These are phyloP conservation scores for Neckera pumila DNA, from an alignment of 225 moss, liverwort and hornwort species.

Conservation along the genomic window DNA sequence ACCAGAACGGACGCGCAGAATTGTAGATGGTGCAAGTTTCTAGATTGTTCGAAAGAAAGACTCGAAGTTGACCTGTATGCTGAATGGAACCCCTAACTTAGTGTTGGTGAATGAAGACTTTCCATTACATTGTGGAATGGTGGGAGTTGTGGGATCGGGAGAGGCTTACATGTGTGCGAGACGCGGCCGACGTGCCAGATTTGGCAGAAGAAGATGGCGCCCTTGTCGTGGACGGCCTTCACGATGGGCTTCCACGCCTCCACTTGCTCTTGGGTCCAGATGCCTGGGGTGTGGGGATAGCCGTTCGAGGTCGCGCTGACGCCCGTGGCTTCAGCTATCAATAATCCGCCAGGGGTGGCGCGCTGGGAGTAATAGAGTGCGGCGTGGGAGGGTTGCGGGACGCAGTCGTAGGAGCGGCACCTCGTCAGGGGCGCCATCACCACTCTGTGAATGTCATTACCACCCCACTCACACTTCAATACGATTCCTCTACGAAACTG, in stretches of 20 bases:
- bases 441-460: neutral
- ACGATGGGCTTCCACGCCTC: conserved; percentile 44
- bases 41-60: neutral
- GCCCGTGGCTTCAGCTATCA: too few species aligned
- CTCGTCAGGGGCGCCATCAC: conserved; percentile 54
- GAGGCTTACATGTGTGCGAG: conserved; percentile 13
- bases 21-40: neutral
- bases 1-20: too few species aligned
- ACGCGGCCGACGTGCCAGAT: conserved; percentile 29
- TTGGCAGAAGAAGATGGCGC: conserved; percentile 28
- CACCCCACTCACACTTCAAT: neutral
- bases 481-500: too few species aligned
- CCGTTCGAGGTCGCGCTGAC: conserved; percentile 9
- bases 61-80: too few species aligned
- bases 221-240: conserved; percentile 25
- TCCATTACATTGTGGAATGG: neutral
- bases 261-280: conserved; percentile 30
- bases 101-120: neutral
- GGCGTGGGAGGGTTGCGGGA: conserved; percentile 41
- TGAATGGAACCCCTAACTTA: neutral
- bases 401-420: conserved; percentile 24
- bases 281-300: conserved; percentile 12
- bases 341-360: too few species aligned
- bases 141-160: neutral
- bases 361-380: conserved; percentile 28